phyloP scores from a whole-genome alignment of 495 filamentous ascomycete genomes.

The Penicillium tannophilum region DNA sequence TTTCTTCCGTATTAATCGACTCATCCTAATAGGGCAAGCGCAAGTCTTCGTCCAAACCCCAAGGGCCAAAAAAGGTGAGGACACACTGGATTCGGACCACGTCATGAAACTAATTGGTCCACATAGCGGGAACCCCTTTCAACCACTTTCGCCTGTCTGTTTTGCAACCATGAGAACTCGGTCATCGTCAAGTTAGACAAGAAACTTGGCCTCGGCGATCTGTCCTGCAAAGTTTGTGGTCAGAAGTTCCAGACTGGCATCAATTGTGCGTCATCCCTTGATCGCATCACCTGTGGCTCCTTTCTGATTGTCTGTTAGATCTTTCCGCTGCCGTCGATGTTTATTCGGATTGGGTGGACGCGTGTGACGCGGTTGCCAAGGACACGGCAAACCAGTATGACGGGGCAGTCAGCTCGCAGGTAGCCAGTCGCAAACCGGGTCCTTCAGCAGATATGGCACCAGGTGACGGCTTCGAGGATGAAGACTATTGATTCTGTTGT shows the following conservation, averaged over 20 bases:
- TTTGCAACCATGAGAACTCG: constrained; percentile 95
- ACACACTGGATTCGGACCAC: background rate
- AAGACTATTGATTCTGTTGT: constrained; percentile 33
- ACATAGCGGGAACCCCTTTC: constrained; percentile 80
- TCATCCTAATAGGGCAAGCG: constrained; percentile 72
- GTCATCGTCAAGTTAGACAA: constrained; percentile 89
- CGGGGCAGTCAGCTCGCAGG: constrained; percentile 25
- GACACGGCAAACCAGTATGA: constrained; percentile 59
- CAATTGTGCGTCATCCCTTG: constrained; percentile 69
- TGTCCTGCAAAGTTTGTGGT: constrained; percentile 90
- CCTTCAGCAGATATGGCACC: constrained; percentile 13
- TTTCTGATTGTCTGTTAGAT: constrained; percentile 50
- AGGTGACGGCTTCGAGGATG: constrained; percentile 28
- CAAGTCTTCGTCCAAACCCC: constrained; percentile 83
- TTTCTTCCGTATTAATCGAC: background rate
- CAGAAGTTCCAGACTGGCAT: constrained; percentile 90
- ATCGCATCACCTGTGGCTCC: background rate
- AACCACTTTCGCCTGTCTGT: constrained; percentile 89
- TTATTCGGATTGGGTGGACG: constrained; percentile 98
- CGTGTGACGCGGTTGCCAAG: constrained; percentile 81
- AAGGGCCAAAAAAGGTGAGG: constrained; percentile 77
- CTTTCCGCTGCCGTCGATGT: constrained; percentile 90
- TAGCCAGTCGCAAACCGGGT: constrained; percentile 26
- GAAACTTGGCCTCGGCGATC: constrained; percentile 78
- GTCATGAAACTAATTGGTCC: background rate